Base-by-base conservation (phyloP, 2,329 filamentous ascomycete genomes). In the Neofusicoccum laricinum region DNA sequence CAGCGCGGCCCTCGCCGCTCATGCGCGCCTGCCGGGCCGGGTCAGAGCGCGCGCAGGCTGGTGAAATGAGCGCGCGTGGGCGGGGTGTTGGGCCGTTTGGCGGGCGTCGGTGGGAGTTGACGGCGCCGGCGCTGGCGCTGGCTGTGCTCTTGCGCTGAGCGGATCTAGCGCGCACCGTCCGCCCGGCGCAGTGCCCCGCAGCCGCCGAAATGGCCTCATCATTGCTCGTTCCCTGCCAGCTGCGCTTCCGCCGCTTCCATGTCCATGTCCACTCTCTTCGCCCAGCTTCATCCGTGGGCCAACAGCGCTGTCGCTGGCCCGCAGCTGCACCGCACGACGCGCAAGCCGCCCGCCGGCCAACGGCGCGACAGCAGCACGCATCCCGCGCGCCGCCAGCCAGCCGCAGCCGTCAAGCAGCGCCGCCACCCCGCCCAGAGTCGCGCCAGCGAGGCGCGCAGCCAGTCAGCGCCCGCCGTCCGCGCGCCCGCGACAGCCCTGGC, bases 151-250 rank as follows among this genome's bases (percentile, higher is more conserved):
- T 51, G 49, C 55, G 21, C 15, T 15, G n/a, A 36, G 25, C 55
- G 55, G 53, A 58, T 58, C 53, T 58, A 45, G 53, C 53, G 53
- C 40, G 53, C 53, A 45, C 53, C 53, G 53, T 34, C 53, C 40
- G 53, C 40, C 53, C 53, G 51, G 38, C 36, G 51, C 51, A 12
- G 38, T 19, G 38, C 53, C 53, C 53, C 53, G 53, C 53, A 58
- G 38, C 53, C 53, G 53, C 53, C 53, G 53, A 58, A 58, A 58
- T 58, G 53, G 53, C 53, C 53, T 45, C 53, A 58, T 58, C 53
- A 21, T 32, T 30, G 51, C 53, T 45, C 53, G 21, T 57, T 57
- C 51, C 38, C 53, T 55, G 51, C 21, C 41, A 17, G 34, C 25
- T 34, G 53, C 53, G 38, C 53, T 25, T 40, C 19, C 51, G 40